A percentile compares a stretch with the other conserved stretches of the same genome.
phyloP scores from a whole-genome alignment of 139 green algal genomes.

The Picochlorum sp. region DNA sequence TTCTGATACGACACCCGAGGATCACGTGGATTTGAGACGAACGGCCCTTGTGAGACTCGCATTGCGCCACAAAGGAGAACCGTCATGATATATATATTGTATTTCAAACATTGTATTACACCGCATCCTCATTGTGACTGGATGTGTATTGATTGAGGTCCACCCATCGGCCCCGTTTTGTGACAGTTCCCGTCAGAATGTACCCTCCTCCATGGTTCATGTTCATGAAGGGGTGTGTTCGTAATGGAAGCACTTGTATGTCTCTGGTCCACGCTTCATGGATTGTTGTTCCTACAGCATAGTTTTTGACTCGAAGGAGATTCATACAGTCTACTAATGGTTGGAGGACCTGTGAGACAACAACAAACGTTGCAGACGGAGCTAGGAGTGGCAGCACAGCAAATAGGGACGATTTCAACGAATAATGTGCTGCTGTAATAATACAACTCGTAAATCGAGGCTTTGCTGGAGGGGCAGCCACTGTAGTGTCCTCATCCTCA shows the following conservation, averaged over 20 bases:
- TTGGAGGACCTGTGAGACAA: constrained; percentile 50
- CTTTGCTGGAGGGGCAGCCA: constrained; percentile 3
- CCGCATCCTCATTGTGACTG: background rate
- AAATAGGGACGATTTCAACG: constrained; percentile 32
- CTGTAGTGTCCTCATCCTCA: too few species aligned
- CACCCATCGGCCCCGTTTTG: background rate
- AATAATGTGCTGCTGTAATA: constrained; percentile 38
- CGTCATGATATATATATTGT: too few species aligned
- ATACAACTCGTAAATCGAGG: constrained; percentile 57
- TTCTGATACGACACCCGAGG: constrained; percentile 3
- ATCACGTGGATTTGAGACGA: constrained; percentile 1
- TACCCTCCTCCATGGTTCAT: constrained; percentile 70
- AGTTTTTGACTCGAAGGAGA: constrained; percentile 11
- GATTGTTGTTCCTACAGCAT: constrained; percentile 27
- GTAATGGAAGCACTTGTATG: constrained; percentile 66
- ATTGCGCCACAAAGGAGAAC: background rate
- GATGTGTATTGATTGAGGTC: background rate
- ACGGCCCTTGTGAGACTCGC: constrained; percentile 3
- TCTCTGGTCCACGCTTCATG: constrained; percentile 69
- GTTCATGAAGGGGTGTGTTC: constrained; percentile 76
- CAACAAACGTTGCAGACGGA: constrained; percentile 59
- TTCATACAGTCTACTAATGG: constrained; percentile 59
- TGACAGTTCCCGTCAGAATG: constrained; percentile 55
- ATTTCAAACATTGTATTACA: background rate
- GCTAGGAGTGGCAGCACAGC: constrained; percentile 58